phyloP scores from a whole-genome alignment of 2,329 filamentous ascomycete genomes.

The Venturia nashicola region DNA sequence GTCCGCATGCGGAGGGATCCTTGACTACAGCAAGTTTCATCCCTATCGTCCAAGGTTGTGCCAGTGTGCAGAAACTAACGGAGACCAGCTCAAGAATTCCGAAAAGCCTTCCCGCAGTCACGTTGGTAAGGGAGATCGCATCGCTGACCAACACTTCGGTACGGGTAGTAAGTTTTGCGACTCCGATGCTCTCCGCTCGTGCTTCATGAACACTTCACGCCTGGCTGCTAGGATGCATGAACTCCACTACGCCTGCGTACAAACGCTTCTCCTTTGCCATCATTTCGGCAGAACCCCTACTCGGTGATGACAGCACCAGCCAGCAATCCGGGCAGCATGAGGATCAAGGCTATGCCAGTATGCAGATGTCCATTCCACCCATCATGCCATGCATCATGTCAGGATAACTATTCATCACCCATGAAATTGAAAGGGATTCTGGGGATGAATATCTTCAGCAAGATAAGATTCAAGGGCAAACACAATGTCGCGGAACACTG shows the following conservation, averaged over 20 bases:
- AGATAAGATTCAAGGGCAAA: background rate
- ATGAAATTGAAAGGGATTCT: background rate
- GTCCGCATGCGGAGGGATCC: constrained; percentile 2
- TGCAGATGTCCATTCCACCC: background rate
- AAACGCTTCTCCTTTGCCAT: background rate
- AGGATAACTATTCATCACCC: background rate
- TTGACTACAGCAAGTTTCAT: background rate
- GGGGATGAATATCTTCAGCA: background rate
- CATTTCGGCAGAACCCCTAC: background rate
- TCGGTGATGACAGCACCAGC: background rate
- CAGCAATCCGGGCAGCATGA: background rate
- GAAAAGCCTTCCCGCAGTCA: background rate
- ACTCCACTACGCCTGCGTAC: background rate
- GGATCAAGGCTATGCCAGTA: background rate
- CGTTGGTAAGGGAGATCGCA: constrained; percentile 1
- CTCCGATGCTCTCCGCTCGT: background rate
- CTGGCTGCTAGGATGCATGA: background rate
- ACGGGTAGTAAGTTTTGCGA: background rate
- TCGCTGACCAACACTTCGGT: background rate
- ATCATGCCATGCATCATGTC: background rate
- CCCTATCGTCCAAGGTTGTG: background rate
- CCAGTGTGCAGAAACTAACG: background rate
- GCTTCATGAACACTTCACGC: background rate
- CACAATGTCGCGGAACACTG: background rate
- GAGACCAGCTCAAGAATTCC: background rate